Evolutionary conservation across 805 yeast genomes (phyloP), one percentile per base, ranked within the genome.

Genomic region (Dipodascus albidus): DNA sequence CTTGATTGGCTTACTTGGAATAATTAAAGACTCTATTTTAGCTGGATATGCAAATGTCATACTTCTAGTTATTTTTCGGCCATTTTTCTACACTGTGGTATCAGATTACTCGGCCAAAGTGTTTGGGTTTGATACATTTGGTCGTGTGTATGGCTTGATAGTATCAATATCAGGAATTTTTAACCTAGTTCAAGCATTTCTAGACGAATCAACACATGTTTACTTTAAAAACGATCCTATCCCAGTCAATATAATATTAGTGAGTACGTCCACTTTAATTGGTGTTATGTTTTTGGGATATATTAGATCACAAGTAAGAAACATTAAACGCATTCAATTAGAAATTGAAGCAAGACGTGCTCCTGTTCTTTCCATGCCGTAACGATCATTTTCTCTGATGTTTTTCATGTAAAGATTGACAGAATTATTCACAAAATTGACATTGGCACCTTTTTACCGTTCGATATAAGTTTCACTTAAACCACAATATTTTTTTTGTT

Each of bases 91-190:
- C 68, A 90, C 98, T 1, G 87, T 95, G 1, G 87, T 89, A 4
- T 85, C 95, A 1, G 97, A 91, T 67, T 88, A 83, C 66, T 79
- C 89, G 62, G 95, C 96, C 24, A 90, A 90, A 65, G 91, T 90
- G 27, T 90, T 91, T 70, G 98, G 98, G 0, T 89, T 85, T 67
- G 83, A 81, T 53, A 88, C 95, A 0, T 90, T 91, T 69, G 97
- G 97, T 35, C 85, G 89, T 1, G 83, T 91, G 3, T 91, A 91
- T 64, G 98, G 98, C 0, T 70, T 90, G 20, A 75, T 89, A 62
- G 87, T 89, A 62, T 82, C 88, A 54, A 72, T 85, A 55, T 80
- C 95, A 14, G 97, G 97, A 3, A 56, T 84, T n/a, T 79, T 83
- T 66, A 90, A 89, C 66, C 72, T 87, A 59, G 62, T 78, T 3